Evolutionary conservation across 2,329 filamentous ascomycete genomes (phyloP).

Genomic region (Acrodontium crateriforme): DNA sequence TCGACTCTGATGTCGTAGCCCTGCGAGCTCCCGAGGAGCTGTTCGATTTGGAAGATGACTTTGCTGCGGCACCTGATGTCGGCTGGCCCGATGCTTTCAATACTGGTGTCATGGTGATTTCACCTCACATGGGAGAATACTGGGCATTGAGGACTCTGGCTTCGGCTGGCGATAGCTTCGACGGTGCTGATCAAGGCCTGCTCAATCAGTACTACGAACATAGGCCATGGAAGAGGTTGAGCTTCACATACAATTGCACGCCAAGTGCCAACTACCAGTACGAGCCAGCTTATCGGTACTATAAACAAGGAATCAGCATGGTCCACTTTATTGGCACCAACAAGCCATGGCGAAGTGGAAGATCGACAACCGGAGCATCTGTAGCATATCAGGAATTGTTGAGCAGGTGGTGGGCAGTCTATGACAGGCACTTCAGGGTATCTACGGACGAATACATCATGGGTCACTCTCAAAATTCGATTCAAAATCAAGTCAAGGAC

Average conservation of each 20-base stretch:
- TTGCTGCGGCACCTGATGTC: constrained; percentile 76
- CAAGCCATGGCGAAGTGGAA: constrained; percentile 61
- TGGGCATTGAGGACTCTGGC: constrained; percentile 74
- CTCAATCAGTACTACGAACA: constrained; percentile 87
- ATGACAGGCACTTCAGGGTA: constrained; percentile 67
- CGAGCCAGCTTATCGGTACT: constrained; percentile 84
- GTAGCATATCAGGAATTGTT: constrained; percentile 71
- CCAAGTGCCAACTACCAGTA: constrained; percentile 97
- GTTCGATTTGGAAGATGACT: constrained; percentile 50
- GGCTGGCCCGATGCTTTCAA: constrained; percentile 99
- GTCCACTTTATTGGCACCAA: constrained; percentile 87
- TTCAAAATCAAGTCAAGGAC: constrained; percentile 2
- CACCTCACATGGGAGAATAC: constrained; percentile 76
- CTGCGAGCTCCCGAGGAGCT: constrained; percentile 86
- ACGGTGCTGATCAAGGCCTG: constrained; percentile 90
- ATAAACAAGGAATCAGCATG: constrained; percentile 76
- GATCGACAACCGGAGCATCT: constrained; percentile 33
- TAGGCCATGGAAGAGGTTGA: constrained; percentile 64
- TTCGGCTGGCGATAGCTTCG: constrained; percentile 78
- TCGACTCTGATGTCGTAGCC: constrained; percentile 89
- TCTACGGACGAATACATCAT: constrained; percentile 10
- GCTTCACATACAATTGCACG: constrained; percentile 94
- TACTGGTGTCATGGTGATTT: constrained; percentile 88
- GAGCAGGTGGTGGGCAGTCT: constrained; percentile 85
- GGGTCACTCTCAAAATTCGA: constrained; percentile 6